These are phyloP conservation scores for Mortierella sp. DNA, from an alignment of 371 early-diverging fungal genomes.

Conservation along the genomic window DNA sequence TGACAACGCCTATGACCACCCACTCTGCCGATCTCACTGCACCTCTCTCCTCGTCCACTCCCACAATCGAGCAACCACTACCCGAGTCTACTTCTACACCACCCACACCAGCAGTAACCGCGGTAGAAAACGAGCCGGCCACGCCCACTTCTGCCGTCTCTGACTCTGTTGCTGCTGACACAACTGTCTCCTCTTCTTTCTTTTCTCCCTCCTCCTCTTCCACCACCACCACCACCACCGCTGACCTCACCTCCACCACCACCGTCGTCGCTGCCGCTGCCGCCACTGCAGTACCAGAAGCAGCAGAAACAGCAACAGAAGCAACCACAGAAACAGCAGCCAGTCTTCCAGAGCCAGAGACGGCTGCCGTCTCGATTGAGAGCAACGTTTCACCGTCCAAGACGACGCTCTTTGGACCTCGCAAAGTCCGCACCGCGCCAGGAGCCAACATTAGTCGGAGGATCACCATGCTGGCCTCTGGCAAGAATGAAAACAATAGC, in stretches of 20 bases:
- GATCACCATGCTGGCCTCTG: constrained; percentile 38
- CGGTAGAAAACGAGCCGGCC: background rate
- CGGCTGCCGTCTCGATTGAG: background rate
- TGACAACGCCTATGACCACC: background rate
- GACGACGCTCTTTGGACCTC: constrained; percentile 25
- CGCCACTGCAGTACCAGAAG: too few species aligned
- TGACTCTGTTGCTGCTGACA: background rate
- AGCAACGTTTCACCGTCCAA: constrained; percentile 19
- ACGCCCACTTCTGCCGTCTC: background rate
- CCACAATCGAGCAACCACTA: background rate
- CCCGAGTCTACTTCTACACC: background rate
- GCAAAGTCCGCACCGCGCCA: constrained; percentile 29
- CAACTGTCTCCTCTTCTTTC: background rate
- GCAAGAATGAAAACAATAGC: constrained; percentile 46
- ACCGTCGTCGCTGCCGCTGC: constrained; percentile 1
- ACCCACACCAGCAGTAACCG: background rate
- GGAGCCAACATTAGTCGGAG: constrained; percentile 41
- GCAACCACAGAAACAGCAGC: too few species aligned
- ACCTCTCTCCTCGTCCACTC: background rate
- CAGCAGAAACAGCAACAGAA: too few species aligned
- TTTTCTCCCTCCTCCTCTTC: constrained; percentile 3
- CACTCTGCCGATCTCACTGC: background rate
- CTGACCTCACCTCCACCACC: too few species aligned
- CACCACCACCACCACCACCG: constrained; percentile 8
- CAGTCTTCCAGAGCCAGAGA: too few species aligned